phyloP scores from a whole-genome alignment of 2,329 filamentous ascomycete species.

The Cytospora schulzeri region DNA sequence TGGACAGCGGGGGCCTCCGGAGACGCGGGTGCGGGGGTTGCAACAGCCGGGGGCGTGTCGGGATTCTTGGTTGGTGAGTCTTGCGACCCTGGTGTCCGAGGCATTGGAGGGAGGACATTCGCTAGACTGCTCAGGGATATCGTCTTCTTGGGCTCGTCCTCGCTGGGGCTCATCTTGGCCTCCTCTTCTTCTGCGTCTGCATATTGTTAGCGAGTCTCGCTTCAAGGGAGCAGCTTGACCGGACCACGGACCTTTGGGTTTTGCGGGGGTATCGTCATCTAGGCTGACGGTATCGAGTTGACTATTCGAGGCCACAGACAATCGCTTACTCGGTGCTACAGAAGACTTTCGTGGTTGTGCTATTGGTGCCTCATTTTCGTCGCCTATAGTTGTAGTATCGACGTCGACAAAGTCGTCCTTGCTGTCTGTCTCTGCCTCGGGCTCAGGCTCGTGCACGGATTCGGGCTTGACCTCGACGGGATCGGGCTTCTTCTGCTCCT shows the following conservation, averaged over 20 bases:
- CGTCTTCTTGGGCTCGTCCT: constrained; percentile 56
- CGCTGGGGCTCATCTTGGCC: constrained; percentile 39
- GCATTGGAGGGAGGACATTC: constrained; percentile 70
- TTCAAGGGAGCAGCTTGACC: not conserved
- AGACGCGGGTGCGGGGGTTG: constrained; percentile 37
- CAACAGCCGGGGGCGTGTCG: constrained; percentile 34
- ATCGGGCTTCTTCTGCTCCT: constrained; percentile 8
- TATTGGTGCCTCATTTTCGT: constrained; percentile 23
- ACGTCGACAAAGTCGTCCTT: constrained; percentile 34
- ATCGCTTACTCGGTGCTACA: constrained; percentile 40
- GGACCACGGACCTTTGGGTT: constrained; percentile 30
- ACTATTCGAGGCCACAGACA: constrained; percentile 48
- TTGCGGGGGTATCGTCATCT: constrained; percentile 54
- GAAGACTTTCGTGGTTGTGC: constrained; percentile 38
- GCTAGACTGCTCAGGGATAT: constrained; percentile 71
- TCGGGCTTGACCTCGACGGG: constrained; percentile 30
- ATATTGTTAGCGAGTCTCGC: constrained; percentile 24
- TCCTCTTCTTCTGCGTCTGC: constrained; percentile 30
- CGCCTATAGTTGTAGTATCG: constrained; percentile 28
- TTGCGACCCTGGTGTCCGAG: constrained; percentile 65
- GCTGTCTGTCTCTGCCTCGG: constrained; percentile 37
- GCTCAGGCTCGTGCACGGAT: constrained; percentile 16
- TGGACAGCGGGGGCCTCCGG: constrained; percentile 32
- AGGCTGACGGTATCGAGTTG: constrained; percentile 66
- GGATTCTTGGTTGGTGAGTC: constrained; percentile 49